These are phyloP conservation scores for Exophiala sideris DNA, from an alignment of 2,329 filamentous ascomycete genomes.

Conservation along the genomic window DNA sequence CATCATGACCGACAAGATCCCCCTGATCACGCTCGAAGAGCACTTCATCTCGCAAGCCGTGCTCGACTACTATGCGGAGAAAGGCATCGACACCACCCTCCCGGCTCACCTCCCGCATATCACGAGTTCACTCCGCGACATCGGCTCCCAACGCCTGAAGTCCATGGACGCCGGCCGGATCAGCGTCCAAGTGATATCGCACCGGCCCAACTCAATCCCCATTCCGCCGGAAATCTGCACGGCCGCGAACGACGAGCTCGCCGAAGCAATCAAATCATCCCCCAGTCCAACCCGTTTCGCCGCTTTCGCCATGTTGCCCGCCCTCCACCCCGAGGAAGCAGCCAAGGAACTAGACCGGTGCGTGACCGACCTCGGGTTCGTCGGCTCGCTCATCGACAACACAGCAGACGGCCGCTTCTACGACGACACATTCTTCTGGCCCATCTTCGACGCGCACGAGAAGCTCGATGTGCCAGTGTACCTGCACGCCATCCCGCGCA, in stretches of 20 bases:
- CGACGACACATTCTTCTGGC: slow-evolving; percentile 43
- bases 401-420: slow-evolving; percentile 36
- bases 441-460: slow-evolving; percentile 42
- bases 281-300: slow-evolving; percentile 34
- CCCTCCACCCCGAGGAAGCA: slow-evolving; percentile 36
- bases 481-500: slow-evolving; percentile 42
- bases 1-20: slow-evolving; percentile 17
- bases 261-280: slow-evolving; percentile 32
- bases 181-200: slow-evolving; percentile 26
- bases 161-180: slow-evolving; percentile 23
- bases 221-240: slow-evolving; percentile 21
- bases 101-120: slow-evolving; percentile 13
- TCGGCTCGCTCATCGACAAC: slow-evolving; percentile 49
- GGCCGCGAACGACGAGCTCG: slow-evolving; percentile 22
- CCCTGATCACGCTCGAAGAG: slow-evolving; percentile 28
- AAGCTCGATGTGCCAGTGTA: slow-evolving; percentile 52
- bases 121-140: slow-evolving; percentile 18
- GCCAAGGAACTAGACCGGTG: slow-evolving; percentile 38
- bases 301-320: slow-evolving; percentile 44
- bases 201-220: slow-evolving; percentile 21
- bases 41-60: slow-evolving; percentile 24
- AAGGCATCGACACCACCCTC: slow-evolving; percentile 9
- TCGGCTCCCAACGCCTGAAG: slow-evolving; percentile 18
- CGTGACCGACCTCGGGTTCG: slow-evolving; percentile 44
- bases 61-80: slow-evolving; percentile 14